These are phyloP conservation scores for Fusarium duplospermum DNA, from an alignment of 2,329 filamentous ascomycete genomes.

Conservation along the genomic window DNA sequence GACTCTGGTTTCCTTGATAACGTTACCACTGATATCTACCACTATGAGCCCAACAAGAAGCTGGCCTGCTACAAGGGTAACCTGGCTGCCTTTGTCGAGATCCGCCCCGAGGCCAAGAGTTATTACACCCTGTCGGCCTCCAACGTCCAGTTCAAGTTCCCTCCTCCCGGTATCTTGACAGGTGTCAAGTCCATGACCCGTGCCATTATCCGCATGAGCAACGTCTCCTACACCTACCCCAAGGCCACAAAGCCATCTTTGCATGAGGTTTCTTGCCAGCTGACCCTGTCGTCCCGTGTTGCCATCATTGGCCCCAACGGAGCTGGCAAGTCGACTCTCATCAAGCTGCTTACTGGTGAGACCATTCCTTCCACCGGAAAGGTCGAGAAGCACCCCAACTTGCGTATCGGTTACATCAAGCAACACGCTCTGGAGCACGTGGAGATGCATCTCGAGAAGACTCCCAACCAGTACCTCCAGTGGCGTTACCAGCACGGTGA, in stretches of 20 bases:
- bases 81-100: conserved; percentile 83
- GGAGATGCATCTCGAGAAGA: conserved; percentile 99
- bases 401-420: conserved; percentile 99
- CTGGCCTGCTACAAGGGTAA: conserved; percentile 88
- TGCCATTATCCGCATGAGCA: conserved; percentile 94
- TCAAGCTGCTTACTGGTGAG: conserved; percentile 96
- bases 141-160: conserved; percentile 97
- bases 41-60: conserved; percentile 97
- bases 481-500: conserved; percentile 99
- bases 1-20: conserved; percentile 97
- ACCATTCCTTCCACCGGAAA: conserved; percentile 83
- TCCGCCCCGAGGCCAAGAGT: conserved; percentile 93
- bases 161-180: conserved; percentile 90
- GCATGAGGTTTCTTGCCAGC: conserved; percentile 84
- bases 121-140: conserved; percentile 96
- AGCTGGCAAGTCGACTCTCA: conserved; percentile 97
- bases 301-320: conserved; percentile 98
- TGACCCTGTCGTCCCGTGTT: conserved; percentile 90
- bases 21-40: conserved; percentile 98
- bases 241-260: conserved; percentile 89
- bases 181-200: conserved; percentile 96
- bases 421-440: conserved; percentile 99
- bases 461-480: conserved; percentile 97
- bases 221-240: conserved; percentile 95
- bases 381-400: conserved; percentile 98